These are phyloP conservation scores for Brassica balearica DNA, from an alignment of 441 rosid genomes.

Conservation along the genomic window DNA sequence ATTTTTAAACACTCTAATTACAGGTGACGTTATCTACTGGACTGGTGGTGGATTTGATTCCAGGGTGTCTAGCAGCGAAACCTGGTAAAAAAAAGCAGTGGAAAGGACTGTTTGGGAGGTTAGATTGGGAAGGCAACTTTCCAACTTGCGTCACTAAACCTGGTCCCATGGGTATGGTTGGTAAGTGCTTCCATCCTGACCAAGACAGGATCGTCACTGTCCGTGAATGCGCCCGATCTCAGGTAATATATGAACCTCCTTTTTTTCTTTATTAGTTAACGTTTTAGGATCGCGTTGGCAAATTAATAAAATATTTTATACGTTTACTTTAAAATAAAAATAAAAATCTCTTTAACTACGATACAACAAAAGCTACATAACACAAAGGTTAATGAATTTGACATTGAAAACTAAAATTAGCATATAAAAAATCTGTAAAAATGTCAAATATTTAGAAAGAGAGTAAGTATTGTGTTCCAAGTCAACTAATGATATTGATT, in stretches of 20 bases:
- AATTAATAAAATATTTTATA: too few relatives aligned
- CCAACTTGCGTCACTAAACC: conserved; percentile 92
- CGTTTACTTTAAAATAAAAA: not conserved
- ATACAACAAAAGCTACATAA: not conserved
- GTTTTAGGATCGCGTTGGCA: not conserved
- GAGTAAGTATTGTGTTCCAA: not conserved
- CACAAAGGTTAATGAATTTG: not conserved
- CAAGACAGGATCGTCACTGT: conserved; percentile 85
- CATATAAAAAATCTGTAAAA: not conserved
- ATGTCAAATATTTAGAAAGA: not conserved
- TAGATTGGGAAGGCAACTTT: conserved; percentile 93
- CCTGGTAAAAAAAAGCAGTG: conserved; percentile 76
- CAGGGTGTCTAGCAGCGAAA: conserved; percentile 78
- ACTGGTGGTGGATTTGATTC: conserved; percentile 66
- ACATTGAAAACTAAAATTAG: not conserved
- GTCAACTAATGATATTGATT: not conserved
- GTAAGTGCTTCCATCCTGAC: conserved; percentile 92
- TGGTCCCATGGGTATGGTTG: conserved; percentile 95
- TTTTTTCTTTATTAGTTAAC: not conserved
- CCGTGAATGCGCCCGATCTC: conserved; percentile 93
- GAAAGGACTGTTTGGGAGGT: conserved; percentile 90
- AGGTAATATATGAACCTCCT: conserved; percentile 41
- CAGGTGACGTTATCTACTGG: conserved; percentile 74
- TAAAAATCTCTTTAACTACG: not conserved
- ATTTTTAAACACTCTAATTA: not conserved